These are phyloP conservation scores for Fraxinus cuspidata DNA, from an alignment of 257 asterid species.

Conservation along the genomic window DNA sequence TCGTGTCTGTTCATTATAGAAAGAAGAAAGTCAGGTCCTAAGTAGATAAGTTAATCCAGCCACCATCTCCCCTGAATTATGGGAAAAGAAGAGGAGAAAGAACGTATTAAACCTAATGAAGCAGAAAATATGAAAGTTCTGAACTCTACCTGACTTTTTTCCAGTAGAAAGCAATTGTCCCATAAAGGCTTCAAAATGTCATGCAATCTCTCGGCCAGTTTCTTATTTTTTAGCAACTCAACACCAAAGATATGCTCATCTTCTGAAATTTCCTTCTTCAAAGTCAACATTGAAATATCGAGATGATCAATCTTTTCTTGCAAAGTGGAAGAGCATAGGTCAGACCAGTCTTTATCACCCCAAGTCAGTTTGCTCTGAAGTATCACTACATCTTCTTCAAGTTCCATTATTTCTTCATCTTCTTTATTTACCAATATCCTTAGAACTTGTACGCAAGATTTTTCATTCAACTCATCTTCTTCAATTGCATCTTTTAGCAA, in stretches of 20 bases:
- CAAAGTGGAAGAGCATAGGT: conserved; percentile 36
- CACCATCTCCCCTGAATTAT: neutral
- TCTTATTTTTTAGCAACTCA: conserved; percentile 27
- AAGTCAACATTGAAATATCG: conserved; percentile 29
- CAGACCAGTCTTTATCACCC: conserved; percentile 48
- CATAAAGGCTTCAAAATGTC: conserved; percentile 38
- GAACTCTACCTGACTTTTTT: conserved; percentile 41
- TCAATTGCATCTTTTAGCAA: conserved; percentile 48
- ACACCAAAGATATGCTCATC: conserved; percentile 23
- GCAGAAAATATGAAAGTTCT: conserved; percentile 12
- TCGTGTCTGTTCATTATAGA: conserved; percentile 30
- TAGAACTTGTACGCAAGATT: conserved; percentile 51
- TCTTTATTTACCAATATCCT: conserved; percentile 46
- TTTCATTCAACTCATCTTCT: conserved; percentile 59
- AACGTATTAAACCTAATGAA: neutral
- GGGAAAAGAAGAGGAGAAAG: neutral
- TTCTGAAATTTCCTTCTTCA: conserved; percentile 28
- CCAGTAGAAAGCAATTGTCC: conserved; percentile 31
- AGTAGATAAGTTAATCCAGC: neutral
- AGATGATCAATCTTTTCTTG: conserved; percentile 40
- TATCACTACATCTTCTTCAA: conserved; percentile 54
- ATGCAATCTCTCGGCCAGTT: conserved; percentile 37
- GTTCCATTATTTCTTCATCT: conserved; percentile 46
- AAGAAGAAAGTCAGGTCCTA: conserved; percentile 17
- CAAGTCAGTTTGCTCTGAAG: conserved; percentile 45